Conservation (phyloP, 1,284 basidiomycete species). For the Rhodotorula sp. region DNA sequence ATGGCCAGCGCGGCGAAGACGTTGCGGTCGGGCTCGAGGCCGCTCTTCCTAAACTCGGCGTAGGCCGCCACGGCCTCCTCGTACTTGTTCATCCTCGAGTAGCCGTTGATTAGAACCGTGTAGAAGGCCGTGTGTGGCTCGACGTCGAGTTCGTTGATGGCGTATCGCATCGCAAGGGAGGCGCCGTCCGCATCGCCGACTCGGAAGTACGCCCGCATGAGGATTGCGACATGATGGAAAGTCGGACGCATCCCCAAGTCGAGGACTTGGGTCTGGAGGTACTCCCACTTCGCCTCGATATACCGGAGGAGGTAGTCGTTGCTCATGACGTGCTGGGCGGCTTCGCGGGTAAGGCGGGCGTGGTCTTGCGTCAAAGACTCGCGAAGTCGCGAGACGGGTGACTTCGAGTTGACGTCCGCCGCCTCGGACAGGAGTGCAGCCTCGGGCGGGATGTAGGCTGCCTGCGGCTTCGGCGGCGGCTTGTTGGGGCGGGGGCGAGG, state of each 20-base stretch:
- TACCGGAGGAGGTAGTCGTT: slow-evolving; percentile 29
- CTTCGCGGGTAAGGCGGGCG: slow-evolving; percentile 1
- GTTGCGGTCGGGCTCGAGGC: slow-evolving; percentile 35
- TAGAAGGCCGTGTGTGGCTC: slow-evolving; percentile 37
- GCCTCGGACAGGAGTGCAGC: slow-evolving; percentile 2
- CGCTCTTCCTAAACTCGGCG: slow-evolving; percentile 22
- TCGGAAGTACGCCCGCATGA: slow-evolving; percentile 39
- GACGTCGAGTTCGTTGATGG: slow-evolving; percentile 28
- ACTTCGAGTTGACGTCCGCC: not conserved
- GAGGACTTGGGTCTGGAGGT: slow-evolving; percentile 39
- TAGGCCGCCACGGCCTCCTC: slow-evolving; percentile 13
- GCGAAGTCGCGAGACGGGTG: slow-evolving; percentile 11
- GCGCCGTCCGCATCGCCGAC: slow-evolving; percentile 39
- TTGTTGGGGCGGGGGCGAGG: not conserved
- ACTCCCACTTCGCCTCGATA: slow-evolving; percentile 39
- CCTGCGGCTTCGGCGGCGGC: not conserved
- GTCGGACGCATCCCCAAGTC: slow-evolving; percentile 38
- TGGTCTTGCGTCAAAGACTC: slow-evolving; percentile 17
- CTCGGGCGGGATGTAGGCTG: not conserved
- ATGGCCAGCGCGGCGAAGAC: slow-evolving; percentile 37
- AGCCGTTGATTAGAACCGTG: slow-evolving; percentile 37
- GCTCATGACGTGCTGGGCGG: slow-evolving; percentile 28
- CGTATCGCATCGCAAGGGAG: slow-evolving; percentile 28
- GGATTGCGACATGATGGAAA: slow-evolving; percentile 33
- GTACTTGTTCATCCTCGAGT: slow-evolving; percentile 16